Conservation (phyloP, 176 grass and related monocot genomes). For the Lolium perenne region DNA sequence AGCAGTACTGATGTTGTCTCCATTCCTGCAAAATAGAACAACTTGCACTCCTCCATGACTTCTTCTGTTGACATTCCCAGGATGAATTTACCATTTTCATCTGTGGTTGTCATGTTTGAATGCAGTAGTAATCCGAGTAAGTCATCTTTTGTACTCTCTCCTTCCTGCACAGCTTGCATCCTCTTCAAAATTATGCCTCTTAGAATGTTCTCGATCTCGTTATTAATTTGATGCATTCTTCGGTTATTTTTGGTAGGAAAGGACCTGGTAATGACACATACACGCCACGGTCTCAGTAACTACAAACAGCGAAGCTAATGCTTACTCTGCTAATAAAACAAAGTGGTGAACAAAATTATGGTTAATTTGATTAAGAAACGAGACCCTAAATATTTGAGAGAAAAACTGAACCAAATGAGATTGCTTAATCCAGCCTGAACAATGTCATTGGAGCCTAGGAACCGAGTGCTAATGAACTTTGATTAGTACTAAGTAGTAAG, state of each 20-base stretch:
- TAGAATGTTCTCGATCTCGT: conserved; percentile 47
- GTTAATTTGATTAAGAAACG: background rate
- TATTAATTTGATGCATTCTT: conserved; percentile 48
- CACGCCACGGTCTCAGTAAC: background rate
- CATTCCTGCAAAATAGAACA: too few species aligned
- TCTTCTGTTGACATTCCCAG: too few species aligned
- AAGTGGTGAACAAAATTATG: background rate
- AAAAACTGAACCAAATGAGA: background rate
- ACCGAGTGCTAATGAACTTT: background rate
- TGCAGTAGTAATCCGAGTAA: conserved; percentile 57
- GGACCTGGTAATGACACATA: conserved; percentile 39
- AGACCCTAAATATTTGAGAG: background rate
- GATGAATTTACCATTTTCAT: too few species aligned
- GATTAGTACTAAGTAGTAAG: background rate
- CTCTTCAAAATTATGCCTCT: conserved; percentile 46
- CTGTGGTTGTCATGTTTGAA: conserved; percentile 46
- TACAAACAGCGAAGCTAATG: background rate
- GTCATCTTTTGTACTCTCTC: conserved; percentile 46
- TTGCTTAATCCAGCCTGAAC: background rate
- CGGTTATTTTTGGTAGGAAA: conserved; percentile 58
- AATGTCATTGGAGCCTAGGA: background rate
- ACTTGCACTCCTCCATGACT: too few species aligned
- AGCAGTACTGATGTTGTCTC: too few species aligned
- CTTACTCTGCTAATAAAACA: background rate
- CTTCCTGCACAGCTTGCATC: conserved; percentile 50